Evolutionary conservation across 495 filamentous ascomycete species (phyloP).

Genomic region (Ramalina intermedia): DNA sequence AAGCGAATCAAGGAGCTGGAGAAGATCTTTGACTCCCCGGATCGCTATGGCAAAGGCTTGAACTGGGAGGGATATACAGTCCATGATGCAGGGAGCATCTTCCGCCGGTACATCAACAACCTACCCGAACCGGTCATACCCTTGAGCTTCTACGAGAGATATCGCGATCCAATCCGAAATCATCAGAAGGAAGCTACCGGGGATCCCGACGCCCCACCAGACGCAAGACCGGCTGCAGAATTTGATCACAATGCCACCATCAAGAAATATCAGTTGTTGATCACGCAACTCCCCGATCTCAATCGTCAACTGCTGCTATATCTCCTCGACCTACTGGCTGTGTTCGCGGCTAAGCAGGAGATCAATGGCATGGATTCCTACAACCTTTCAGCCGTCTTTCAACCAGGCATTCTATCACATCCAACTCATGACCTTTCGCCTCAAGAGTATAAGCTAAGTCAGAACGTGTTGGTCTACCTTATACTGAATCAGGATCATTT

Average conservation of each 20-base stretch:
- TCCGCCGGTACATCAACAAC: constrained; percentile 88
- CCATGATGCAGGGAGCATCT: constrained; percentile 94
- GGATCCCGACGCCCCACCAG: constrained; percentile 35
- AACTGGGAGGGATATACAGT: constrained; percentile 98
- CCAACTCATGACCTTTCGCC: constrained; percentile 91
- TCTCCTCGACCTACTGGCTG: constrained; percentile 91
- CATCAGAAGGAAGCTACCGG: constrained; percentile 62
- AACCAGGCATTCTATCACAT: constrained; percentile 89
- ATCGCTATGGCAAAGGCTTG: constrained; percentile 89
- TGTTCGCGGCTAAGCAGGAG: constrained; percentile 95
- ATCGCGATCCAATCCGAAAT: constrained; percentile 68
- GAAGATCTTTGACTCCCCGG: constrained; percentile 81
- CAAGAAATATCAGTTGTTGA: constrained; percentile 68
- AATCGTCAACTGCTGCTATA: constrained; percentile 94
- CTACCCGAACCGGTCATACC: constrained; percentile 92
- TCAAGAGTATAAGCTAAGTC: constrained; percentile 82
- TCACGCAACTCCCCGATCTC: constrained; percentile 80
- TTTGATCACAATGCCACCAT: constrained; percentile 73
- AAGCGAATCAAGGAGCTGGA: constrained; percentile 97
- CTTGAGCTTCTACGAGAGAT: constrained; percentile 80
- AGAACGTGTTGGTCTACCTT: constrained; percentile 93
- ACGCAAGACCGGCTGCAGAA: constrained; percentile 31
- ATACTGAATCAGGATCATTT: constrained; percentile 94
- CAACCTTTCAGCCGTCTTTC: constrained; percentile 96
- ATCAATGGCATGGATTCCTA: constrained; percentile 90